Conservation (phyloP, 352 stramenopile genomes). For the Phytopythium sindhum region DNA sequence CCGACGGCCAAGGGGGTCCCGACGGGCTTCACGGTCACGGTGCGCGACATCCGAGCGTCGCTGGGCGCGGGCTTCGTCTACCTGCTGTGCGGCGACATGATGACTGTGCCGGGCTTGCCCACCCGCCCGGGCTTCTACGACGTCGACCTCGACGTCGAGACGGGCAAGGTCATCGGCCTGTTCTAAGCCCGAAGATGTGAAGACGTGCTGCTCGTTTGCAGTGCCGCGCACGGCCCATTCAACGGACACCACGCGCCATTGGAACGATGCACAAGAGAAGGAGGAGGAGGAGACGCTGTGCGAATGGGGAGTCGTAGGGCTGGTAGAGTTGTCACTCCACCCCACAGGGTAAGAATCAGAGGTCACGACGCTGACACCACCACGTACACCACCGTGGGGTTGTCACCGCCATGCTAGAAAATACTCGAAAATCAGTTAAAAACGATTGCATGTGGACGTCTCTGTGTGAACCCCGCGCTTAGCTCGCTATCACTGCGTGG, state of each 20-base stretch:
- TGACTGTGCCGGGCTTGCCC: slow-evolving; percentile 98
- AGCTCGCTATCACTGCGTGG: slow-evolving; percentile 1
- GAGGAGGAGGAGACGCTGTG: neutral
- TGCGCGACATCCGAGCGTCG: slow-evolving; percentile 94
- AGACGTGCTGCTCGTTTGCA: neutral
- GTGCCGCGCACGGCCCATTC: neutral
- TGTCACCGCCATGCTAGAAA: slow-evolving; percentile 3
- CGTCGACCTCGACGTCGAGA: slow-evolving; percentile 94
- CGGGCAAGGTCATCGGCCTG: slow-evolving; percentile 96
- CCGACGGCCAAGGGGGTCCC: slow-evolving; percentile 91
- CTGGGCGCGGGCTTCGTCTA: slow-evolving; percentile 97
- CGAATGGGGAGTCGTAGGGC: no score
- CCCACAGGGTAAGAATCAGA: neutral
- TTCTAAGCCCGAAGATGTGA: slow-evolving; percentile 50
- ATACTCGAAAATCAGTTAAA: neutral
- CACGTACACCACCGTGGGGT: neutral
- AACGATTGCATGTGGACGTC: neutral
- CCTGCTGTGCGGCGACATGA: slow-evolving; percentile 95
- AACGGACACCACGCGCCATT: neutral
- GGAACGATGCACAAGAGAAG: neutral
- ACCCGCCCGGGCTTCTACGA: slow-evolving; percentile 98
- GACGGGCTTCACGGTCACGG: slow-evolving; percentile 91
- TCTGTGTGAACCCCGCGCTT: neutral
- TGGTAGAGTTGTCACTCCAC: neutral
- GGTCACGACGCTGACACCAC: neutral